Evolutionary conservation across 2,329 filamentous ascomycete genomes (phyloP).

Genomic region (Emericellopsis atlantica): DNA sequence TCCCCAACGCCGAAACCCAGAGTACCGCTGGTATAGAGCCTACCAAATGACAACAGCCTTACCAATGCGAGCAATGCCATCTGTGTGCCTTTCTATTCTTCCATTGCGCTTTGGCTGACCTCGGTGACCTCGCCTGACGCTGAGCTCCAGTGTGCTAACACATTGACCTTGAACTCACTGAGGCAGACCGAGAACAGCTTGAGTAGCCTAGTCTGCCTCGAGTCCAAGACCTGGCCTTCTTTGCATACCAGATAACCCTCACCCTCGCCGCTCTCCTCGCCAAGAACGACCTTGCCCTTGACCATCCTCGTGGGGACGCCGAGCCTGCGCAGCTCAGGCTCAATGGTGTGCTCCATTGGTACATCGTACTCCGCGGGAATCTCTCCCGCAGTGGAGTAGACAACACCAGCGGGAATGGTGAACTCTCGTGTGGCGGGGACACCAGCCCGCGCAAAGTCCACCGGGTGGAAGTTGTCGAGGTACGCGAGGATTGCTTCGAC

Average conservation of each 20-base stretch:
- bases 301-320: slow-evolving; percentile 82
- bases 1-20: background rate
- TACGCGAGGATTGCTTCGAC: slow-evolving; percentile 55
- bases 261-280: slow-evolving; percentile 37
- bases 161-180: slow-evolving; percentile 76
- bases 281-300: slow-evolving; percentile 74
- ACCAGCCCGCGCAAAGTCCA: slow-evolving; percentile 87
- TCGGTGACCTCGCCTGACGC: slow-evolving; percentile 47
- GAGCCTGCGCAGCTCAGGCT: slow-evolving; percentile 80
- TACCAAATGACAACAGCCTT: no score
- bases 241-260: slow-evolving; percentile 67
- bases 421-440: slow-evolving; percentile 62
- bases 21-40: slow-evolving; percentile 1
- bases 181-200: slow-evolving; percentile 89
- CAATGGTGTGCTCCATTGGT: slow-evolving; percentile 73
- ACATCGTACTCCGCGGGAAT: slow-evolving; percentile 72
- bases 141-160: slow-evolving; percentile 61
- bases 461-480: slow-evolving; percentile 59
- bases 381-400: slow-evolving; percentile 73
- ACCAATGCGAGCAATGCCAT: no score
- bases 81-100: slow-evolving; percentile 7
- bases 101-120: slow-evolving; percentile 25
- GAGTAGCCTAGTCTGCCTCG: slow-evolving; percentile 80
- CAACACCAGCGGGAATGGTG: slow-evolving; percentile 68
- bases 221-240: slow-evolving; percentile 76